Base-by-base conservation (phyloP, 2,329 filamentous ascomycete species). In the Monosporascus sp. region DNA sequence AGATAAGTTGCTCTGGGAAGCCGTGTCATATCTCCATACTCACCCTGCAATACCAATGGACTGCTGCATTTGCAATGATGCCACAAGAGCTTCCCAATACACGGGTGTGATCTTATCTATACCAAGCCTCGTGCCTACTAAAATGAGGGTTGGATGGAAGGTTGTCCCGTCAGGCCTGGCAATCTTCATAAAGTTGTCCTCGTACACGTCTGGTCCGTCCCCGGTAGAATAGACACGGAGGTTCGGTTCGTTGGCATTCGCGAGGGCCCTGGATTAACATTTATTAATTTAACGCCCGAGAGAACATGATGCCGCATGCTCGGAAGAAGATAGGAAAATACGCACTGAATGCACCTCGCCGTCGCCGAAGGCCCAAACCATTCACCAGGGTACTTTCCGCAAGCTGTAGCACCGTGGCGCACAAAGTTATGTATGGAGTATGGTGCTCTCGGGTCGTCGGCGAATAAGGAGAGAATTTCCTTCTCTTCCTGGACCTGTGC, bases 301-400 rank as follows among this genome's bases (percentile, higher is more conserved):
- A 18, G 45, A 49, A 18, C 38, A n/a, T n/a, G 22, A 46, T 2
- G 5, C 11, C 14, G 22, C 11, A 15, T 27, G 50, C 14, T 42
- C 8, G 17, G 22, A 15, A 7, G 15, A 48, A 17, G 6, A 39
- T 36, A 36, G 8, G 22, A 14, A 22, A 47, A 25, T 46, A 72
- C 88, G 69, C 74, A 95, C 91, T 94, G 87, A 60, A 99, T 97
- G 69, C 94, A 97, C 52, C 87, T 84, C 47, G 94, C 92, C 9
- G 94, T 95, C 6, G 94, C 94, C 18, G 91, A 97, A n/a, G 94
- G 94, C 0, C 94, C 94, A 72, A 99, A 99, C 94, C 94, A 99
- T 72, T 97, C 90, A 38, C 94, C 94, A 0, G 94, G 94, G 65
- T 95, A 89, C 71, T 96, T 97, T 4, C 90, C 92, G 70, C 94